Evolutionary conservation across 352 stramenopile species (phyloP).

Genomic region (Phytophthora brassicae): DNA sequence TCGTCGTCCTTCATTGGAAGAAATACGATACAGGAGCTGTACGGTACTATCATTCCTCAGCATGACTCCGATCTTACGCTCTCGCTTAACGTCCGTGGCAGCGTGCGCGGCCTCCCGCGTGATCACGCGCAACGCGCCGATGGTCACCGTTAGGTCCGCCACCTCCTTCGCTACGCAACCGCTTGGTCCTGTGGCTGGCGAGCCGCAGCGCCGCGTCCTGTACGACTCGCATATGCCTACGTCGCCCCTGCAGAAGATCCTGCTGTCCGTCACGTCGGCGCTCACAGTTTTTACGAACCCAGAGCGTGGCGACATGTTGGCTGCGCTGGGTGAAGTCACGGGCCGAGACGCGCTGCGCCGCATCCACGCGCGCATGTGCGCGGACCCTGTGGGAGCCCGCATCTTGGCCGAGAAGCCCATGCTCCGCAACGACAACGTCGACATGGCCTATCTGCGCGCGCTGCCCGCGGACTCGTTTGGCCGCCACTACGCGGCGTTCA

Average conservation of each 20-base stretch:
- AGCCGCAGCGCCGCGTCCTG: slow-evolving; percentile 52
- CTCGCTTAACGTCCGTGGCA: slow-evolving; percentile 8
- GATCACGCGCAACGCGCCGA: neutral
- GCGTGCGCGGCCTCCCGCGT: slow-evolving; percentile 13
- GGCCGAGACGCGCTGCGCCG: slow-evolving; percentile 80
- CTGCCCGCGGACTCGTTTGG: slow-evolving; percentile 89
- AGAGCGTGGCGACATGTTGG: slow-evolving; percentile 94
- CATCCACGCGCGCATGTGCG: slow-evolving; percentile 87
- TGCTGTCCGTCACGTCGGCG: slow-evolving; percentile 86
- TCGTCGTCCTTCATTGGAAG: neutral
- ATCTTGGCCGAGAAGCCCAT: slow-evolving; percentile 90
- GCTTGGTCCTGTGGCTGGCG: slow-evolving; percentile 41
- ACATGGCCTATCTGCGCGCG: slow-evolving; percentile 60
- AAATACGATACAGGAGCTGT: neutral
- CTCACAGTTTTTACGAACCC: slow-evolving; percentile 91
- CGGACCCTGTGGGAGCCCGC: slow-evolving; percentile 75
- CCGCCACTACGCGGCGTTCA: slow-evolving; percentile 88
- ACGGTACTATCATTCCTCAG: slow-evolving; percentile 16
- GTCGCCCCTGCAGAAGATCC: slow-evolving; percentile 83
- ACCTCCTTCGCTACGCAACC: neutral
- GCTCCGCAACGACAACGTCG: slow-evolving; percentile 78
- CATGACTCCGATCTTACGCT: slow-evolving; percentile 16
- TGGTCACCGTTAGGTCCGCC: neutral
- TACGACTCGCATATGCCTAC: slow-evolving; percentile 80
- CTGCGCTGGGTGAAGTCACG: slow-evolving; percentile 94